phyloP scores from a whole-genome alignment of 2,329 filamentous ascomycete genomes.

The Phialophora tarda region DNA sequence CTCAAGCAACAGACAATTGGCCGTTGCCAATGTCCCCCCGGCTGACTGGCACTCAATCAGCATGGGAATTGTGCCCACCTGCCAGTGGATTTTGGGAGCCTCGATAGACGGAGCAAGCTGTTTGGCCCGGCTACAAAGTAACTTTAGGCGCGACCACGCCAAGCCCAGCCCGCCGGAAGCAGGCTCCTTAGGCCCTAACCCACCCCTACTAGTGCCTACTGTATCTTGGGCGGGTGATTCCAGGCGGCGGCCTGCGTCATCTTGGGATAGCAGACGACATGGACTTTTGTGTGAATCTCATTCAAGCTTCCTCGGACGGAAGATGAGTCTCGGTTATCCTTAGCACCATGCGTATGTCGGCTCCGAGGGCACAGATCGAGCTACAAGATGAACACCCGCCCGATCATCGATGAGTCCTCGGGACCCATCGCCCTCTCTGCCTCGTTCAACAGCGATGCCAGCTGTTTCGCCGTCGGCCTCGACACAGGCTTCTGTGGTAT shows the following conservation, averaged over 20 bases:
- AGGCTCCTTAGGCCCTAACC: background rate
- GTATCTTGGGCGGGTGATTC: background rate
- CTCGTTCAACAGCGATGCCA: constrained; percentile 83
- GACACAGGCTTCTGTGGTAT: constrained; percentile 84
- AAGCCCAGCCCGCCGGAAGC: background rate
- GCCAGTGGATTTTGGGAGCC: background rate
- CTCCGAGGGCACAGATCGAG: background rate
- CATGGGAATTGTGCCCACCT: background rate
- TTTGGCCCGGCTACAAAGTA: background rate
- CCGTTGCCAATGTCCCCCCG: background rate
- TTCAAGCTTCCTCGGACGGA: background rate
- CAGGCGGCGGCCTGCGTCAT: constrained; percentile 16
- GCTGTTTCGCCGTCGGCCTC: constrained; percentile 84
- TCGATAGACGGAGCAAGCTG: background rate
- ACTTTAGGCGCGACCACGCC: background rate
- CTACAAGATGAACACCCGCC: constrained; percentile 80
- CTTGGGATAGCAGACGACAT: background rate
- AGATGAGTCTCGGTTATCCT: background rate
- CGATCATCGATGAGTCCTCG: constrained; percentile 77
- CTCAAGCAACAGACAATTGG: constrained; percentile 4
- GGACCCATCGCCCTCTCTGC: constrained; percentile 79
- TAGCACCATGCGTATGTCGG: constrained; percentile 14
- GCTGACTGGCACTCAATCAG: constrained; percentile 3
- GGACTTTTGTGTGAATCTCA: background rate
- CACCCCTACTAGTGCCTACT: constrained; percentile 1